Evolutionary conservation across 2,329 filamentous ascomycete species (phyloP).

Genomic region (Aureobasidium sp.): DNA sequence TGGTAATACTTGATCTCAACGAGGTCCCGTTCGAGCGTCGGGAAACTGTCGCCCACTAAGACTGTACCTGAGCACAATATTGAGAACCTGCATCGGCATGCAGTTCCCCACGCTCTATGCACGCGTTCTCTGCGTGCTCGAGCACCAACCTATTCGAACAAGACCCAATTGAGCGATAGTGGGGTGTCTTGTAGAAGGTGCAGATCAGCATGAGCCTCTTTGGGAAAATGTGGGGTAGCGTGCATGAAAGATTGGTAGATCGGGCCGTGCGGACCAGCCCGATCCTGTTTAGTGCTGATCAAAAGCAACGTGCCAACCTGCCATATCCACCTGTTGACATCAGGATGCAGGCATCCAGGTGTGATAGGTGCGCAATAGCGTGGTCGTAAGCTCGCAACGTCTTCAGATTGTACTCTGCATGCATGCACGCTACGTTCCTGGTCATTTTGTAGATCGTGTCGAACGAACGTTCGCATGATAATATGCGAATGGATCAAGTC

Average conservation of each 20-base stretch:
- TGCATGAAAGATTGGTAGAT: slow-evolving; percentile 5
- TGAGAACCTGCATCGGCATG: background rate
- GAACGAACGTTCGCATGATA: background rate
- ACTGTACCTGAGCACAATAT: background rate
- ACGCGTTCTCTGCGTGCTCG: background rate
- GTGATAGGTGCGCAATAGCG: slow-evolving; percentile 4
- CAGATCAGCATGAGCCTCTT: slow-evolving; percentile 1
- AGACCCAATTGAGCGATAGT: background rate
- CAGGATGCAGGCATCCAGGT: background rate
- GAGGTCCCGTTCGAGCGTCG: too few relatives aligned
- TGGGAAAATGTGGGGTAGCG: slow-evolving; percentile 1
- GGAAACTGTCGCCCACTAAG: background rate
- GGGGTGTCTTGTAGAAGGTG: background rate
- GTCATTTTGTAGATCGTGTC: background rate
- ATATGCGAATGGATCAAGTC: background rate
- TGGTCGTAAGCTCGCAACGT: background rate
- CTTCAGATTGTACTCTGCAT: background rate
- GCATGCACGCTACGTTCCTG: slow-evolving; percentile 1
- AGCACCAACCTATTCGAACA: background rate
- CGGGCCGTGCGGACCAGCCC: slow-evolving; percentile 6
- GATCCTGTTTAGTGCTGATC: slow-evolving; percentile 1
- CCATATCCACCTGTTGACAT: slow-evolving; percentile 2
- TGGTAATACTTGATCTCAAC: background rate
- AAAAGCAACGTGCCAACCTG: background rate
- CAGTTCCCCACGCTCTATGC: background rate